Conservation (phyloP, 345 rosid species). For the Erysimum cheiranthoides region DNA sequence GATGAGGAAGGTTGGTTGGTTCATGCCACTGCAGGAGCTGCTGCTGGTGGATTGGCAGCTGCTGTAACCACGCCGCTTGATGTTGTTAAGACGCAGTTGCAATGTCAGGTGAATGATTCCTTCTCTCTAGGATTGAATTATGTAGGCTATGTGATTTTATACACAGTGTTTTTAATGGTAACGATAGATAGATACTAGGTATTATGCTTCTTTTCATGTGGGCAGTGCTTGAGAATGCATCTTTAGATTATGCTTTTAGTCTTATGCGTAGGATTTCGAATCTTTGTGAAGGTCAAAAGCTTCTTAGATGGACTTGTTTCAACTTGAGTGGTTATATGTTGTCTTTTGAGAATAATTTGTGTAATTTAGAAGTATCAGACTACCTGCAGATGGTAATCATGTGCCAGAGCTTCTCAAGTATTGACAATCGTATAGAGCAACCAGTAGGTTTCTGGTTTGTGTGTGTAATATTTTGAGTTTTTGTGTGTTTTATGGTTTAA, state of each 20-base stretch:
- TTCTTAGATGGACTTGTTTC: conserved; percentile 17
- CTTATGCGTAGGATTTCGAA: neutral
- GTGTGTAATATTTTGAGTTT: conserved; percentile 9
- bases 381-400: conserved; percentile 5
- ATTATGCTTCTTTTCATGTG: neutral
- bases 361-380: neutral
- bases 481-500: neutral
- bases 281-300: neutral
- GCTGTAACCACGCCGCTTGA: conserved; percentile 85
- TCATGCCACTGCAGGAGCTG: conserved; percentile 92
- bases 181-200: neutral
- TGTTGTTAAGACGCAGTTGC: conserved; percentile 95
- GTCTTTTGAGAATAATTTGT: neutral
- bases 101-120: conserved; percentile 78
- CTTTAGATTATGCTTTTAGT: neutral
- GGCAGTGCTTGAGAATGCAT: neutral
- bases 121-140: neutral
- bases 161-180: neutral
- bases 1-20: conserved; percentile 72
- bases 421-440: neutral
- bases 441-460: conserved; percentile 1
- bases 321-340: neutral
- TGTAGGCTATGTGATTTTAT: conserved; percentile 10
- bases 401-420: conserved; percentile 7
- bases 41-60: conserved; percentile 86